Percentiles rank a stretch among this genome's conserved stretches.
These are phyloP conservation scores for Alternaria rosae DNA, from an alignment of 2,329 filamentous ascomycete species.

Conservation along the genomic window DNA sequence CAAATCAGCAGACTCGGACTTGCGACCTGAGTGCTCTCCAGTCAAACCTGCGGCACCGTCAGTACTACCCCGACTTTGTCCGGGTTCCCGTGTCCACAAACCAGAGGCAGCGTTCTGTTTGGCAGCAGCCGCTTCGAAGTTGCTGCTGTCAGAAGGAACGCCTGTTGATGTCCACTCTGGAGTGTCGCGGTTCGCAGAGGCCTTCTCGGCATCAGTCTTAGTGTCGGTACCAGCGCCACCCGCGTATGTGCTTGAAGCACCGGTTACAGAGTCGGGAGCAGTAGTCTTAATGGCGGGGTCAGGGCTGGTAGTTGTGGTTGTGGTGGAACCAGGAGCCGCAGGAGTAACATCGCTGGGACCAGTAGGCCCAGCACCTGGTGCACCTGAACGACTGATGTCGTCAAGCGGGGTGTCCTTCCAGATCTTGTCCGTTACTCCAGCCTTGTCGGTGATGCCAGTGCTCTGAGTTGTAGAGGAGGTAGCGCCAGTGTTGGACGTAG, in stretches of 20 bases:
- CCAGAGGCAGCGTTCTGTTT: conserved; percentile 13
- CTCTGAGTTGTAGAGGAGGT: conserved; percentile 34
- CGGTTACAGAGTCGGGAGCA: conserved; percentile 20
- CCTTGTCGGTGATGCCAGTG: conserved; percentile 39
- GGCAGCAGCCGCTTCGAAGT: conserved; percentile 72
- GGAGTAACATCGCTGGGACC: conserved; percentile 21
- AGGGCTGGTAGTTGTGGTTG: conserved; percentile 11
- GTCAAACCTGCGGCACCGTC: conserved; percentile 57
- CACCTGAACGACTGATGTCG: conserved; percentile 29
- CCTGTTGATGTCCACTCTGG: conserved; percentile 59
- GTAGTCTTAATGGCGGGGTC: conserved; percentile 20
- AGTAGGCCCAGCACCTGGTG: conserved; percentile 27
- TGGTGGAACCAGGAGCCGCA: conserved; percentile 9
- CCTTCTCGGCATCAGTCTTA: conserved; percentile 31
- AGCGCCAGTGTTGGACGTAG: conserved; percentile 26
- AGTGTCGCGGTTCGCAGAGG: conserved; percentile 47
- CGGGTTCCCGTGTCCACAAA: conserved; percentile 33
- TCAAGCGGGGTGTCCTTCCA: conserved; percentile 42
- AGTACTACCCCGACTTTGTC: conserved; percentile 41
- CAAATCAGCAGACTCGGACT: conserved; percentile 34
- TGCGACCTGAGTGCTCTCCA: conserved; percentile 61
- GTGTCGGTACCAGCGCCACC: conserved; percentile 19
- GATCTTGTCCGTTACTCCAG: conserved; percentile 35
- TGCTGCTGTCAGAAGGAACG: conserved; percentile 59
- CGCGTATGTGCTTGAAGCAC: conserved; percentile 17